Evolutionary conservation across 129 eudicot species (phyloP).

Genomic region (carrot (Daucus carota)): DNA sequence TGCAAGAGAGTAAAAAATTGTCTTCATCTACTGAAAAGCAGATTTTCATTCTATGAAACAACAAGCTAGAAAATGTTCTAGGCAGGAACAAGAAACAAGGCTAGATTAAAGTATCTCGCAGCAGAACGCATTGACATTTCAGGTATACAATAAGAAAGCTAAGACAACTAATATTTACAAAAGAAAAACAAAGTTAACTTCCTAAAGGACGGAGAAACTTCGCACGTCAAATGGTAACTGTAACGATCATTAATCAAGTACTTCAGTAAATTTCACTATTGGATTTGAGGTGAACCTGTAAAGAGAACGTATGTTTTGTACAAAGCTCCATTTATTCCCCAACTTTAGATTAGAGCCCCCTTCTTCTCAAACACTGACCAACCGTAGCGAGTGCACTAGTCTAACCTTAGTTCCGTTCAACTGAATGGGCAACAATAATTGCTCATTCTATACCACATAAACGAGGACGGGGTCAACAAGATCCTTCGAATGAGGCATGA

Average conservation of each 20-base stretch:
- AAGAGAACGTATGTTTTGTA: neutral
- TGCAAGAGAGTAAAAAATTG: neutral
- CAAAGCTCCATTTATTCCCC: neutral
- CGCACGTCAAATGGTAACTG: neutral
- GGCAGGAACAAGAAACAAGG: neutral
- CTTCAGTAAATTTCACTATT: neutral
- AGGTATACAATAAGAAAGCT: neutral
- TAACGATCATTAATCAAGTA: neutral
- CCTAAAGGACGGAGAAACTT: neutral
- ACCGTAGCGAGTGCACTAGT: neutral
- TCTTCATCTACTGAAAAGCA: neutral
- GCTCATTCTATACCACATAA: neutral
- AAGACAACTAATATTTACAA: neutral
- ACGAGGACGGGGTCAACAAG: neutral
- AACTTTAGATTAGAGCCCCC: neutral
- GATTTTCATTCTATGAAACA: neutral
- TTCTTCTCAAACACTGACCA: neutral
- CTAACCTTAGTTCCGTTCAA: neutral
- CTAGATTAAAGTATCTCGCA: neutral
- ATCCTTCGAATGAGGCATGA: constrained; percentile 28
- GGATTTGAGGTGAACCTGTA: neutral
- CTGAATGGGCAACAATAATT: neutral
- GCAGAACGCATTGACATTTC: neutral
- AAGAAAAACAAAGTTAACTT: neutral
- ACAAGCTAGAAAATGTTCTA: neutral